Evolutionary conservation across 2,329 filamentous ascomycete species (phyloP).

Genomic region (Paradendryphiella salina): DNA sequence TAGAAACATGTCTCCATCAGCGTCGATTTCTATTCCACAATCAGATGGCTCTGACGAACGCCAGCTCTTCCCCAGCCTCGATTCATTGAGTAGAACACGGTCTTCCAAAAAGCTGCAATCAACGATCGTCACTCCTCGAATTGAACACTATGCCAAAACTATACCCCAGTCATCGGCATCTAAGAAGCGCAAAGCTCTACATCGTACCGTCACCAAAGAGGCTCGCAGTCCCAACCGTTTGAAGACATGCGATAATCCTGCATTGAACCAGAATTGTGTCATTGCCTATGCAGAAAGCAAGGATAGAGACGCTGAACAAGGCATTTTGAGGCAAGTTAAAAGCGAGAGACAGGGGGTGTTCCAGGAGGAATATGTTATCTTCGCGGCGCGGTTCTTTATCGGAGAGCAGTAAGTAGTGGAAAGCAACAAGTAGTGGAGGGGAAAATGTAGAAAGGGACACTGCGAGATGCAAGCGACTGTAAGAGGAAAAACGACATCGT

Average conservation of each 20-base stretch:
- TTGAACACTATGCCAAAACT: neutral
- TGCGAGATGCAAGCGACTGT: neutral
- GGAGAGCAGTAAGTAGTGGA: neutral
- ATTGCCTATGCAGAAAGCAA: slow-evolving; percentile 40
- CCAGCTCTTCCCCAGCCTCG: neutral
- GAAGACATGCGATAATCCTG: slow-evolving; percentile 35
- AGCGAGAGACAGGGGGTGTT: slow-evolving; percentile 48
- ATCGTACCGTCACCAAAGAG: neutral
- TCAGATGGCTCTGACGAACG: slow-evolving; percentile 13
- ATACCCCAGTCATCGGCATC: slow-evolving; percentile 1
- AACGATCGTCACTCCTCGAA: neutral
- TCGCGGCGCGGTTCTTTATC: slow-evolving; percentile 50
- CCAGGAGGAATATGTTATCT: slow-evolving; percentile 47
- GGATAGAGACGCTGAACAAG: slow-evolving; percentile 19
- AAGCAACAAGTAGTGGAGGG: neutral
- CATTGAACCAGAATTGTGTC: slow-evolving; percentile 40
- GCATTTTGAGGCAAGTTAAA: slow-evolving; percentile 45
- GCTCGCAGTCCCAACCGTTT: slow-evolving; percentile 18
- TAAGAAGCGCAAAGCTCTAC: slow-evolving; percentile 18
- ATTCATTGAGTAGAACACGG: neutral
- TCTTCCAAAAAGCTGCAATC: neutral
- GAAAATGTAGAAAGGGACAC: neutral
- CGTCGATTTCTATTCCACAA: slow-evolving; percentile 1
- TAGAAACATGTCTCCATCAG: neutral
- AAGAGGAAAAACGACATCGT: too few species aligned